Evolutionary conservation across 495 filamentous ascomycete genomes (phyloP).

Genomic region (Clavariopsis aquatica): DNA sequence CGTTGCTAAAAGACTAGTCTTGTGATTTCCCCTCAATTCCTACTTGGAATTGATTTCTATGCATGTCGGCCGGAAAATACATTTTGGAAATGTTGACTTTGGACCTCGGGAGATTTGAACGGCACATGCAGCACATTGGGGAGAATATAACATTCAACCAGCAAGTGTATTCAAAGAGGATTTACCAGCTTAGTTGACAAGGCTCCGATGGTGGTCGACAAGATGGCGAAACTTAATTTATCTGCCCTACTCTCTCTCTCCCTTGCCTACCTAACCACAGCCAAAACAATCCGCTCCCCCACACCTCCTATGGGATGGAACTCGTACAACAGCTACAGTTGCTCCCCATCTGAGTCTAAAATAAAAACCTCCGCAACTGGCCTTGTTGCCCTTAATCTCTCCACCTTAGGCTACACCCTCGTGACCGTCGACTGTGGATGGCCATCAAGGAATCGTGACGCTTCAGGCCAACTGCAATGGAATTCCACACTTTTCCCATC

Average conservation of each 20-base stretch:
- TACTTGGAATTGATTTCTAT: not conserved
- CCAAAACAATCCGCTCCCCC: not conserved
- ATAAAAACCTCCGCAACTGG: slow-evolving; percentile 57
- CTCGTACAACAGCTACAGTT: slow-evolving; percentile 58
- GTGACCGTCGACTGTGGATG: slow-evolving; percentile 63
- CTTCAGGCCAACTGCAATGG: slow-evolving; percentile 55
- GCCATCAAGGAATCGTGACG: slow-evolving; percentile 49
- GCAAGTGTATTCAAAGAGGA: too few relatives aligned
- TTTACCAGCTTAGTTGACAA: too few relatives aligned
- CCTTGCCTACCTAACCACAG: not conserved
- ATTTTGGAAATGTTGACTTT: too few relatives aligned
- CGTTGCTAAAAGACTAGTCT: too few relatives aligned
- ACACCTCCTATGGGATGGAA: slow-evolving; percentile 50
- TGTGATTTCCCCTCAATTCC: too few relatives aligned
- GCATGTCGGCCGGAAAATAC: too few relatives aligned
- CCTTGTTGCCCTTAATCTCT: slow-evolving; percentile 56
- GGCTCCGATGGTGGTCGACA: too few relatives aligned
- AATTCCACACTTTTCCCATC: slow-evolving; percentile 55
- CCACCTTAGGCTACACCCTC: slow-evolving; percentile 54
- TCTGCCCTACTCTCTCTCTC: not conserved
- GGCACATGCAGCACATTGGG: too few relatives aligned
- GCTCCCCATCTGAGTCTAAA: slow-evolving; percentile 51
- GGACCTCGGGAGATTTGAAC: too few relatives aligned
- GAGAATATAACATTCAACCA: too few relatives aligned
- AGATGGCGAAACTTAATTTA: too few relatives aligned